Conservation (phyloP, 139 green algal genomes). For the Chlorella sp. region DNA sequence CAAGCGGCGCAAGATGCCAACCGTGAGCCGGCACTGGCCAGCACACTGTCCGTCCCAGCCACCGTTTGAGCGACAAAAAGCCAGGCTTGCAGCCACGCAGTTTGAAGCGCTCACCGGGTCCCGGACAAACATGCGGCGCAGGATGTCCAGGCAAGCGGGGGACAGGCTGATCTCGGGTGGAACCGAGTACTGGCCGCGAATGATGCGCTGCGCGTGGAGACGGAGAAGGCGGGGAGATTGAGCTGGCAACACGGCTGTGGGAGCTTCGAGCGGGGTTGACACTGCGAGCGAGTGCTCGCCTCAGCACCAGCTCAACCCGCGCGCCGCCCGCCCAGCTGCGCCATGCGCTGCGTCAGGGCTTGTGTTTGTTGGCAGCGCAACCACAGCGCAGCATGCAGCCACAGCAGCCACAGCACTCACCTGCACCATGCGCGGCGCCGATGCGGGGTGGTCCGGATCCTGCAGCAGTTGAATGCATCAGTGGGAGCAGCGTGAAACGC, state of each 20-base stretch:
- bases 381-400: neutral
- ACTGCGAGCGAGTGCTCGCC: neutral
- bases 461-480: neutral
- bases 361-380: neutral
- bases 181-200: constrained; percentile 16
- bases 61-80: no score
- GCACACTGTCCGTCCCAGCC: no score
- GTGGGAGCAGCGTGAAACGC: neutral
- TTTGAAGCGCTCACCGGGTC: neutral
- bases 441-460: neutral
- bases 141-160: neutral
- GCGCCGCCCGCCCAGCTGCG: neutral
- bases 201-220: constrained; percentile 30
- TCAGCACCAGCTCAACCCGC: no score
- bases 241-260: neutral
- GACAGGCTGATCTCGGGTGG: constrained; percentile 16
- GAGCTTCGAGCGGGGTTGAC: neutral
- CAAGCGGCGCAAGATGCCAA: no score
- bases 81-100: no score
- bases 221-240: no score
- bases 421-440: no score
- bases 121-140: constrained; percentile 20
- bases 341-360: neutral
- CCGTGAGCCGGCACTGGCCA: no score
- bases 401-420: no score